Conservation (phyloP, 371 early-diverging fungal genomes). For the Mortierella sp. region DNA sequence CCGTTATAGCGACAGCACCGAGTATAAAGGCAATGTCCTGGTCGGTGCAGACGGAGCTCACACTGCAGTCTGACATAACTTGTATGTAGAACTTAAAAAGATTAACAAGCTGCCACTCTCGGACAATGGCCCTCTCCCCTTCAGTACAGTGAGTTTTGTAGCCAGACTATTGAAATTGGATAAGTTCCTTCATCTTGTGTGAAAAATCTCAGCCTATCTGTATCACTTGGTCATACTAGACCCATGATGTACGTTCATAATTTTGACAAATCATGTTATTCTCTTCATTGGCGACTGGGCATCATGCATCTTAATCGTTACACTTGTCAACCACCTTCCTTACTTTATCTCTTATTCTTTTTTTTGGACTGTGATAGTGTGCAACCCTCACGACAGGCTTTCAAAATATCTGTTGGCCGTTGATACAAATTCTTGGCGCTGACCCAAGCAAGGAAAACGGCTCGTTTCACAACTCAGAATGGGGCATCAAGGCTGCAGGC, state of each 20-base stretch:
- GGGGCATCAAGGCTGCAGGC: slow-evolving; percentile 29
- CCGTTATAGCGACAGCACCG: slow-evolving; percentile 24
- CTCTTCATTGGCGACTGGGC: too few relatives aligned
- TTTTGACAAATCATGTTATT: too few relatives aligned
- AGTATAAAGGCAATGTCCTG: slow-evolving; percentile 34
- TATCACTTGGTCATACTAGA: slow-evolving; percentile 19
- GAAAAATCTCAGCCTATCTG: slow-evolving; percentile 19
- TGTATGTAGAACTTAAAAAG: slow-evolving; percentile 21
- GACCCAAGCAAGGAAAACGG: not conserved
- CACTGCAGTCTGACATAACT: slow-evolving; percentile 27
- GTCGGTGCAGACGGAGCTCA: slow-evolving; percentile 14
- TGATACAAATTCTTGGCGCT: slow-evolving; percentile 17
- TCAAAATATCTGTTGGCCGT: not conserved
- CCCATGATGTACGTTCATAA: slow-evolving; percentile 31
- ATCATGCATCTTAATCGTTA: too few relatives aligned
- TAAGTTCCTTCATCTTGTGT: slow-evolving; percentile 20
- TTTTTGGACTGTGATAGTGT: too few relatives aligned
- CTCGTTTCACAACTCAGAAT: slow-evolving; percentile 24
- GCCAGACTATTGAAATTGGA: slow-evolving; percentile 26
- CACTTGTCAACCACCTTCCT: too few relatives aligned
- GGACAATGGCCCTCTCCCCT: slow-evolving; percentile 22
- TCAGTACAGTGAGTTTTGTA: slow-evolving; percentile 30
- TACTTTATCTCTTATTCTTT: too few relatives aligned
- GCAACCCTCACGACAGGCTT: too few relatives aligned
- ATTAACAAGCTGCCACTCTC: slow-evolving; percentile 15